These are phyloP conservation scores for Fusarium odoratissimum DNA, from an alignment of 2,329 filamentous ascomycete species.

Conservation along the genomic window DNA sequence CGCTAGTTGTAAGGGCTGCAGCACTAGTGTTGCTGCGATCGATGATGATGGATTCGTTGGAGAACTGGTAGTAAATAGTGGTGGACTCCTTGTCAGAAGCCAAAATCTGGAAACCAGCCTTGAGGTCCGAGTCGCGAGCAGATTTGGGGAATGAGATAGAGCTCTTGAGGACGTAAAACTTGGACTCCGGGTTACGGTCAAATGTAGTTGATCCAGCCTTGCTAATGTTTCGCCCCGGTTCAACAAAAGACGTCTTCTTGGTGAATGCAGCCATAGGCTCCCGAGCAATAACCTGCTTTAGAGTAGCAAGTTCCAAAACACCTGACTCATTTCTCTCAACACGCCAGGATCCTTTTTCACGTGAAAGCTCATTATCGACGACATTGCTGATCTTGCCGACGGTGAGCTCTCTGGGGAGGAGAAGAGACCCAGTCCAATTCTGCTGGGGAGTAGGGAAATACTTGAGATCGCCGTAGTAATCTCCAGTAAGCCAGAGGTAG, in stretches of 20 bases:
- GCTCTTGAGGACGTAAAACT: slow-evolving; percentile 54
- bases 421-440: slow-evolving; percentile 57
- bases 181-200: slow-evolving; percentile 41
- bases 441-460: slow-evolving; percentile 54
- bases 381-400: slow-evolving; percentile 55
- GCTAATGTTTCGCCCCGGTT: slow-evolving; percentile 40
- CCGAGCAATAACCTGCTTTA: slow-evolving; percentile 54
- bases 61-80: slow-evolving; percentile 58
- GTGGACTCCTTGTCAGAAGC: slow-evolving; percentile 55
- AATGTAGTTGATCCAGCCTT: slow-evolving; percentile 27
- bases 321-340: slow-evolving; percentile 47
- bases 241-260: slow-evolving; percentile 38
- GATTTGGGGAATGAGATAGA: slow-evolving; percentile 51
- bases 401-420: slow-evolving; percentile 57
- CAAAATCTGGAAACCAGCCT: slow-evolving; percentile 56
- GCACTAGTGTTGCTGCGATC: slow-evolving; percentile 56
- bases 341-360: slow-evolving; percentile 55
- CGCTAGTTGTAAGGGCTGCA: slow-evolving; percentile 52
- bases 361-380: slow-evolving; percentile 53
- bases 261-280: slow-evolving; percentile 51
- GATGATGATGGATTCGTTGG: slow-evolving; percentile 56
- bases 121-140: slow-evolving; percentile 50
- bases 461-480: slow-evolving; percentile 53
- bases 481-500: slow-evolving; percentile 57
- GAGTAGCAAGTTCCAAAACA: slow-evolving; percentile 51